Percentiles rank a stretch among this genome's conserved stretches.
Conservation (phyloP, 2,329 filamentous ascomycete species). For the Coniochaeta prunicola region DNA sequence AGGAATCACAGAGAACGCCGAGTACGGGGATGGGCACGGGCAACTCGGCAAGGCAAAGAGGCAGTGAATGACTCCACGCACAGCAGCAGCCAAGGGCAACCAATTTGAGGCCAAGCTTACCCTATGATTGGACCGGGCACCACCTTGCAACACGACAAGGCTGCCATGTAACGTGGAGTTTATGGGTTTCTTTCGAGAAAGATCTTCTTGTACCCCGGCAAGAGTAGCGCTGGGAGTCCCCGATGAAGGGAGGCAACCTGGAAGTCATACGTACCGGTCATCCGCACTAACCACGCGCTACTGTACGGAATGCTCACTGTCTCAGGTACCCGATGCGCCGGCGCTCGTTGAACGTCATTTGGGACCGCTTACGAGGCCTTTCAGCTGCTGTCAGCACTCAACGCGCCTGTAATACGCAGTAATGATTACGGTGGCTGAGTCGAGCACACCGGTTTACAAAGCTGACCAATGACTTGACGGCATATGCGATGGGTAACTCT, state of each 20-base stretch:
- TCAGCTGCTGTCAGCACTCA: background rate
- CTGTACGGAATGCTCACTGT: background rate
- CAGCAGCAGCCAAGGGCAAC: background rate
- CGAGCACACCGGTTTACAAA: background rate
- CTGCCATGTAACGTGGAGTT: background rate
- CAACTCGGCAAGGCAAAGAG: background rate
- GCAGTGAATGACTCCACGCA: constrained; percentile 1
- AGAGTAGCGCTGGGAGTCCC: background rate
- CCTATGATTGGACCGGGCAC: background rate
- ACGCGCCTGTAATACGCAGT: too few relatives aligned
- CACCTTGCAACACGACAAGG: background rate
- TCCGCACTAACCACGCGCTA: background rate
- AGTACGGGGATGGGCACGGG: constrained; percentile 1
- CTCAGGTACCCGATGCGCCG: background rate
- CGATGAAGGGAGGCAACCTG: too few relatives aligned
- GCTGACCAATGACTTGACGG: background rate
- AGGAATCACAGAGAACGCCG: background rate
- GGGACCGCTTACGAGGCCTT: background rate
- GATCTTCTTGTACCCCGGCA: background rate
- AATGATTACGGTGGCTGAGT: background rate
- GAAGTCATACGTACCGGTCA: too few relatives aligned
- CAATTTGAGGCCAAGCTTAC: background rate
- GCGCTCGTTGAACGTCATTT: background rate
- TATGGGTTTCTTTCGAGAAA: background rate
- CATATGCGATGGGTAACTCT: background rate